Percentiles rank a stretch among this genome's conserved stretches.
phyloP scores from a whole-genome alignment of 2,329 filamentous ascomycete species.

The Cordyceps farinosa region DNA sequence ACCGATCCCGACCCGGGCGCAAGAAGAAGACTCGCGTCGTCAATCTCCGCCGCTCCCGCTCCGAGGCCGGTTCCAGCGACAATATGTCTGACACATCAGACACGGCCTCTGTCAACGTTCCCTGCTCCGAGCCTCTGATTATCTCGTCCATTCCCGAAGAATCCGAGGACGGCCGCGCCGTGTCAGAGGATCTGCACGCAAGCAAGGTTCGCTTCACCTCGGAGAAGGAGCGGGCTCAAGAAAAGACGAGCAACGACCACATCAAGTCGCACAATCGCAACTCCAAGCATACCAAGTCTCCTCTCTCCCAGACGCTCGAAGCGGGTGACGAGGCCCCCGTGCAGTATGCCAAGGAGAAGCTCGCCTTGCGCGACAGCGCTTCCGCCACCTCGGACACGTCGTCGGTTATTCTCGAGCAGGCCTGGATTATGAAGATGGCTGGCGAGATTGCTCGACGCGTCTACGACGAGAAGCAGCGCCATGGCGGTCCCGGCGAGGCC shows the following conservation, averaged over 20 bases:
- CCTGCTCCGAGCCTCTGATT: constrained; percentile 59
- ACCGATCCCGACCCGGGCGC: constrained; percentile 59
- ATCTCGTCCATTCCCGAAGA: constrained; percentile 58
- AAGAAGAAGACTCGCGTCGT: constrained; percentile 84
- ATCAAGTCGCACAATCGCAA: constrained; percentile 24
- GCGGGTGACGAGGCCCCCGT: constrained; percentile 26
- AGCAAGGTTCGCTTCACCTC: constrained; percentile 42
- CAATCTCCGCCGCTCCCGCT: constrained; percentile 66
- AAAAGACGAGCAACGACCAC: constrained; percentile 25
- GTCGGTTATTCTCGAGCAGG: constrained; percentile 68
- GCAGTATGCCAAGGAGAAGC: constrained; percentile 29
- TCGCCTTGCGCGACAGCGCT: constrained; percentile 31
- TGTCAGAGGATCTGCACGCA: constrained; percentile 27
- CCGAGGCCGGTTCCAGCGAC: constrained; percentile 51
- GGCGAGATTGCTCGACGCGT: constrained; percentile 85
- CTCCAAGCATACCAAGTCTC: constrained; percentile 21
- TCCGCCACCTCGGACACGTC: constrained; percentile 43
- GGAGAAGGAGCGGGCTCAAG: constrained; percentile 21
- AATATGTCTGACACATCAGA: constrained; percentile 48
- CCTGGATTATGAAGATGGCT: constrained; percentile 91
- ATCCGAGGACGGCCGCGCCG: constrained; percentile 45
- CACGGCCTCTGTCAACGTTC: constrained; percentile 52
- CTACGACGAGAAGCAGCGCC: constrained; percentile 74
- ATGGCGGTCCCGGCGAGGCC: constrained; percentile 45
- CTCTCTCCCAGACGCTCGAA: constrained; percentile 19